Evolutionary conservation across 495 filamentous ascomycete species (phyloP).

Genomic region (Aspergillus taichungensis): DNA sequence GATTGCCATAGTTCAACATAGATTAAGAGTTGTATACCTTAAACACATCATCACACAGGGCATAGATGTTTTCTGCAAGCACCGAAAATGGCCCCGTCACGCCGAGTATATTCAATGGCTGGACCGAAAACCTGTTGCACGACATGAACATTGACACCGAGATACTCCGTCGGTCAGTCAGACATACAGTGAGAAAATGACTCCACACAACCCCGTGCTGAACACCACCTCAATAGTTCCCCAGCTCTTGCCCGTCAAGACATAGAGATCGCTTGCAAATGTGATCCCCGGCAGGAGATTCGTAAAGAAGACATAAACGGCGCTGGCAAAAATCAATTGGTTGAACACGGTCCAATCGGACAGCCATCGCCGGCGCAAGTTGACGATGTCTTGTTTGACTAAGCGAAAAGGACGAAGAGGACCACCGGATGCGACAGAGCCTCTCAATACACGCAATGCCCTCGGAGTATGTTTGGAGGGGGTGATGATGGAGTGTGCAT

Average conservation of each 20-base stretch:
- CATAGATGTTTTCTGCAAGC: slow-evolving; percentile 61
- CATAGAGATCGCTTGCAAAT: slow-evolving; percentile 62
- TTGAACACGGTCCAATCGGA: slow-evolving; percentile 66
- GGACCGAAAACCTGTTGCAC: slow-evolving; percentile 47
- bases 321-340: slow-evolving; percentile 59
- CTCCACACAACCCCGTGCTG: slow-evolving; percentile 58
- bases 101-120: slow-evolving; percentile 64
- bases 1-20: too few relatives aligned
- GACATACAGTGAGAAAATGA: slow-evolving; percentile 56
- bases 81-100: slow-evolving; percentile 70
- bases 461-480: slow-evolving; percentile 36
- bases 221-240: slow-evolving; percentile 66
- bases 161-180: not conserved
- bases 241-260: slow-evolving; percentile 57
- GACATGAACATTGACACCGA: not conserved
- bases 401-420: slow-evolving; percentile 52
- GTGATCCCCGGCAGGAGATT: slow-evolving; percentile 68
- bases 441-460: slow-evolving; percentile 23
- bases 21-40: slow-evolving; percentile 23
- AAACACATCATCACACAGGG: slow-evolving; percentile 48
- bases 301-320: slow-evolving; percentile 69
- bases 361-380: slow-evolving; percentile 45
- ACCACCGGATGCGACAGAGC: slow-evolving; percentile 30
- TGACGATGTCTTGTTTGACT: slow-evolving; percentile 49
- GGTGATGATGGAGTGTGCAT: slow-evolving; percentile 33